Conservation (phyloP, 2,329 filamentous ascomycete genomes). For the Exophiala oligosperma region DNA sequence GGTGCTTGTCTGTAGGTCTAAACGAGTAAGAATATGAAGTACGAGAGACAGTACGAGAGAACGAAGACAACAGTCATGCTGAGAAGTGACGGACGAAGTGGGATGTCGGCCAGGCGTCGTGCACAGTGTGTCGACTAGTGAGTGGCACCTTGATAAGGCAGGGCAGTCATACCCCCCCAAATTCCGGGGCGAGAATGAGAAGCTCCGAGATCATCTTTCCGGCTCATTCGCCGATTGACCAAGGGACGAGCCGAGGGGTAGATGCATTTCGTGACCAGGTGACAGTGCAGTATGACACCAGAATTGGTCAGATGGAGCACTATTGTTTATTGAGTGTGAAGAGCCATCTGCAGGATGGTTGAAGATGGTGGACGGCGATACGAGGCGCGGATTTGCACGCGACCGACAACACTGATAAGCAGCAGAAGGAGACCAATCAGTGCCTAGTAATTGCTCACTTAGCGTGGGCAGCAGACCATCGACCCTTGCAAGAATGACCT, state of each 20-base stretch:
- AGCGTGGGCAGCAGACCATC: conserved; percentile 24
- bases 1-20: neutral
- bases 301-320: conserved; percentile 20
- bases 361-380: conserved; percentile 3
- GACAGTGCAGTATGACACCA: conserved; percentile 25
- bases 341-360: conserved; percentile 2
- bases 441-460: conserved; percentile 13
- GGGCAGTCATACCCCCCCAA: conserved; percentile 12
- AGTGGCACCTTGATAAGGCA: conserved; percentile 21
- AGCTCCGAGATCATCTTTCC: neutral
- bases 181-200: neutral
- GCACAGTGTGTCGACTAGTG: neutral
- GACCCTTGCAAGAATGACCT: neutral
- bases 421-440: conserved; percentile 7
- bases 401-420: conserved; percentile 22
- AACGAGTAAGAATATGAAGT: neutral
- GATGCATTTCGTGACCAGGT: conserved; percentile 22
- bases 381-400: conserved; percentile 12
- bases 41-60: conserved; percentile 2
- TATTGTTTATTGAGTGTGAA: neutral
- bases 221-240: conserved; percentile 8
- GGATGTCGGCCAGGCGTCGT: conserved; percentile 9
- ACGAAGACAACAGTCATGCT: conserved; percentile 1
- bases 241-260: conserved; percentile 21
- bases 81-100: conserved; percentile 3